Evolutionary conservation across 2,329 filamentous ascomycete genomes (phyloP), one percentile per base, ranked within the genome.

Genomic region (Waltergamsia citrina): DNA sequence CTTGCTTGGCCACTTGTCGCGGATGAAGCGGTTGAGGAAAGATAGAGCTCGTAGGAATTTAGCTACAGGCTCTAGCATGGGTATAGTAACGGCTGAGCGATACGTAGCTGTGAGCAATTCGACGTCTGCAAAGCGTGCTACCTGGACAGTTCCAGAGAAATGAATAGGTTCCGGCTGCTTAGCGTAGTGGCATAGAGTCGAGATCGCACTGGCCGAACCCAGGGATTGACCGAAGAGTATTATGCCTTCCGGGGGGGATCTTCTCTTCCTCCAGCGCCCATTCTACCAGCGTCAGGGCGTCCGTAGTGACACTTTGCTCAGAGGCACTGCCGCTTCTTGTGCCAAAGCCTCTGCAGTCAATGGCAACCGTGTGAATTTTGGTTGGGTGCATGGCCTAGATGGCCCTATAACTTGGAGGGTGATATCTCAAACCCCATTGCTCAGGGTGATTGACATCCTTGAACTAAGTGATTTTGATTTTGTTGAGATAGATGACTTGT

Each of bases 391-490:
- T 62, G 6, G 65, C 67, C n/a, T 59, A 69, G 27, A 77, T 54
- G 10, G 65, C 69, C 3, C 72, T 64, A 47, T 79, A 78, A 44
- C 65, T 74, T 4, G 65, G 60, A 0, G 66, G 64, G 7, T 74
- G 54, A 49, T 63, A 71, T 0, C 69, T 69, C 2, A 86, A 86
- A 0, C 81, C 82, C 54, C 78, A 84, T 34, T 71, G 67, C 47
- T 85, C 79, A 0, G 81, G 77, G 27, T 73, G 60, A 36, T 74
- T 70, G 28, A 81, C 53, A 48, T 85, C 71, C 38, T 78, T 63
- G 42, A 63, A 67, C 67, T 69, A 74, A 12, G 71, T 74, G 47
- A 72, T 58, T 6, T 62, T 64, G 6, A 74, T 51, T 3, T 56
- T 53, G 43, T 78, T 63, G 2, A 78, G 59, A 43, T 76, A 77